phyloP scores from a whole-genome alignment of 1,284 basidiomycete genomes.

The Boletus smithii region DNA sequence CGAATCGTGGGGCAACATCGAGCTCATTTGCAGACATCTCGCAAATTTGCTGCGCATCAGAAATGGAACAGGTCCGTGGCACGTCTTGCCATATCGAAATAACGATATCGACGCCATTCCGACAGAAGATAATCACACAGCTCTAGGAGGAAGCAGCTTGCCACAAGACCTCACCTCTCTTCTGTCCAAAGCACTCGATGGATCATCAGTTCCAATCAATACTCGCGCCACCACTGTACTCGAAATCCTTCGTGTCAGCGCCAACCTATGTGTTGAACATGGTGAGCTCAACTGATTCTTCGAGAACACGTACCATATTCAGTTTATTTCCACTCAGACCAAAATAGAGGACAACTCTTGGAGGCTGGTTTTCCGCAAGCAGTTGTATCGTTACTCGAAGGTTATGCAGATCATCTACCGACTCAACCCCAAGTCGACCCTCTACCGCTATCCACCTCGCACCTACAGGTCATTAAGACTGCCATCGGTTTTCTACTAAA shows the following conservation, averaged over 20 bases:
- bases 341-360: slow-evolving; percentile 65
- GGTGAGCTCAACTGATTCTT: slow-evolving; percentile 40
- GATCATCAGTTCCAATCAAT: slow-evolving; percentile 44
- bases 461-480: slow-evolving; percentile 74
- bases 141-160: slow-evolving; percentile 59
- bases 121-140: slow-evolving; percentile 67
- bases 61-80: slow-evolving; percentile 43
- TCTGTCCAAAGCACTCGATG: slow-evolving; percentile 51
- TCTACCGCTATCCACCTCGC: slow-evolving; percentile 50
- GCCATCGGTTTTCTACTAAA: slow-evolving; percentile 80
- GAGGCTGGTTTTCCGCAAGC: slow-evolving; percentile 67
- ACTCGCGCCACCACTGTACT: slow-evolving; percentile 48
- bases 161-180: slow-evolving; percentile 63
- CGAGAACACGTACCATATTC: slow-evolving; percentile 1
- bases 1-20: slow-evolving; percentile 51
- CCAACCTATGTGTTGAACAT: slow-evolving; percentile 80
- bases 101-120: slow-evolving; percentile 16
- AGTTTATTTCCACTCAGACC: slow-evolving; percentile 38
- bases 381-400: slow-evolving; percentile 63
- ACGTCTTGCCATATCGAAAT: slow-evolving; percentile 2
- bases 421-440: slow-evolving; percentile 41
- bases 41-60: slow-evolving; percentile 60
- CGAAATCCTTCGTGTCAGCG: slow-evolving; percentile 70
- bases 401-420: slow-evolving; percentile 57
- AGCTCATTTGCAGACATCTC: slow-evolving; percentile 50